These are phyloP conservation scores for Kodamaea ohmeri DNA, from an alignment of 1,139 yeast species.

Conservation along the genomic window DNA sequence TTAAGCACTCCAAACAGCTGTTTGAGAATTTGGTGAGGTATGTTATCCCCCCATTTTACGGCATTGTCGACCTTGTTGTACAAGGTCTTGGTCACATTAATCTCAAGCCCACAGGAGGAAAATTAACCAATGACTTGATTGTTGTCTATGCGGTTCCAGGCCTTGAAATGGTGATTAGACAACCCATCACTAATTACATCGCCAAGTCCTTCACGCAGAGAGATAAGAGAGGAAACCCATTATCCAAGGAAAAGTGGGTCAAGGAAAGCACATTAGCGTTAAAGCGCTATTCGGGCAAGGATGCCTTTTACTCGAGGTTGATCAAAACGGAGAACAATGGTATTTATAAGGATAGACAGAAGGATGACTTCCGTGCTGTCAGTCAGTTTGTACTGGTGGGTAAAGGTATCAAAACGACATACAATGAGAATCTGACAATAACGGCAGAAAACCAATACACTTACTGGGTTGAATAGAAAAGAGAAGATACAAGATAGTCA, in stretches of 20 bases:
- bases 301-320: conserved; percentile 27
- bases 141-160: conserved; percentile 34
- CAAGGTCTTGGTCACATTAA: conserved; percentile 68
- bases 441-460: conserved; percentile 7
- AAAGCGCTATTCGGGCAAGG: conserved; percentile 23
- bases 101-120: conserved; percentile 59
- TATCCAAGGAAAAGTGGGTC: conserved; percentile 30
- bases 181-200: conserved; percentile 36
- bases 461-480: conserved; percentile 14
- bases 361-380: conserved; percentile 10
- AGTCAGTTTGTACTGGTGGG: conserved; percentile 10
- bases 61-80: conserved; percentile 64
- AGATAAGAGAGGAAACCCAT: conserved; percentile 37
- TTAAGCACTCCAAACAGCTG: conserved; percentile 22
- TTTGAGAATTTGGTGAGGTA: conserved; percentile 39
- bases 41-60: conserved; percentile 65
- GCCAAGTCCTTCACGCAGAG: conserved; percentile 35
- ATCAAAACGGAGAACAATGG: conserved; percentile 18
- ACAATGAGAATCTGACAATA: conserved; percentile 7
- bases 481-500: no score
- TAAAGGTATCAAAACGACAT: neutral
- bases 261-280: conserved; percentile 28
- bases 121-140: conserved; percentile 27
- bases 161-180: conserved; percentile 31
- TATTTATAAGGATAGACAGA: conserved; percentile 4